These are phyloP conservation scores for Cyclocybe aegerita DNA, from an alignment of 768 basidiomycete species.

Conservation along the genomic window DNA sequence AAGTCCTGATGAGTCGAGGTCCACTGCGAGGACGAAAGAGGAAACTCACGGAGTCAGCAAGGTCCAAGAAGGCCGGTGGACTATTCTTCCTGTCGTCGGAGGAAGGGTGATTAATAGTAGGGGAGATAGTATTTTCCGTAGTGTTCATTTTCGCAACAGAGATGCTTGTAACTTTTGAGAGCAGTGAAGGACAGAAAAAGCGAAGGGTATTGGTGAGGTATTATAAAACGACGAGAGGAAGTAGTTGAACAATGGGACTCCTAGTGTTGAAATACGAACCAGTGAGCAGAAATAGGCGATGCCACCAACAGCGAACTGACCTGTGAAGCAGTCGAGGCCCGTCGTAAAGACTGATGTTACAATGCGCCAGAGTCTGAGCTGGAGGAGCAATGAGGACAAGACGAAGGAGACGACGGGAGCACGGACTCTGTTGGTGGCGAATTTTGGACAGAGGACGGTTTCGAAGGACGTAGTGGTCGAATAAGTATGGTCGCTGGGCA, in stretches of 20 bases:
- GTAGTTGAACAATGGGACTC: slow-evolving; percentile 69
- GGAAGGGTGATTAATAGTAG: slow-evolving; percentile 70
- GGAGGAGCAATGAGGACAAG: slow-evolving; percentile 14
- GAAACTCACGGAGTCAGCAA: slow-evolving; percentile 83
- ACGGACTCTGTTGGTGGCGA: slow-evolving; percentile 49
- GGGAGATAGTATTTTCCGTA: slow-evolving; percentile 69
- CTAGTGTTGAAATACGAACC: slow-evolving; percentile 30
- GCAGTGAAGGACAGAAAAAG: slow-evolving; percentile 56
- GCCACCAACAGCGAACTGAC: slow-evolving; percentile 40
- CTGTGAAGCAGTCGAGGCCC: slow-evolving; percentile 69
- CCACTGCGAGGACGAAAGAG: slow-evolving; percentile 11
- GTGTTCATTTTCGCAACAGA: slow-evolving; percentile 63
- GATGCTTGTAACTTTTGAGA: slow-evolving; percentile 46
- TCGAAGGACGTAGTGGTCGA: slow-evolving; percentile 29
- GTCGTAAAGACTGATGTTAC: slow-evolving; percentile 84
- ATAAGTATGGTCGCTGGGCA: slow-evolving; percentile 43
- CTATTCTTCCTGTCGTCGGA: slow-evolving; percentile 79
- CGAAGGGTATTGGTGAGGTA: slow-evolving; percentile 40
- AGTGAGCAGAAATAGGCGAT: slow-evolving; percentile 20
- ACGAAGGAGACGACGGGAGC: slow-evolving; percentile 17
- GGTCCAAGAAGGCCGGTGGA: slow-evolving; percentile 90
- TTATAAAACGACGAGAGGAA: slow-evolving; percentile 50
- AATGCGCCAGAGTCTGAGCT: slow-evolving; percentile 57
- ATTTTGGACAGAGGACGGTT: slow-evolving; percentile 26
- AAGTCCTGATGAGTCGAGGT: slow-evolving; percentile 18